Evolutionary conservation across 306 rosid species (phyloP).

Genomic region (Fagus crenata): DNA sequence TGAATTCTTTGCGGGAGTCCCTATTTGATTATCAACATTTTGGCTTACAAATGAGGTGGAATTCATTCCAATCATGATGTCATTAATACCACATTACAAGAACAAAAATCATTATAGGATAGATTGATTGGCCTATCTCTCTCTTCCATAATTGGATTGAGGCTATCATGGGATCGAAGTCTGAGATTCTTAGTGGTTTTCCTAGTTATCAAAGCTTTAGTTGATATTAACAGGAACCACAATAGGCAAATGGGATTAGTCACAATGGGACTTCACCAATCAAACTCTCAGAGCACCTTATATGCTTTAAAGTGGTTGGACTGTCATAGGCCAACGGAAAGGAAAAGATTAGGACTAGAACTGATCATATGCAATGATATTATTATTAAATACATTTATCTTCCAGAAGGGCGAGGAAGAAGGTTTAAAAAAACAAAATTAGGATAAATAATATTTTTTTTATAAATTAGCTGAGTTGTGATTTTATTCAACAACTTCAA

Average conservation of each 20-base stretch:
- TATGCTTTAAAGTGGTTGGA: background rate
- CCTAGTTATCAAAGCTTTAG: background rate
- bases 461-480: background rate
- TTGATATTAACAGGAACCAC: background rate
- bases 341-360: background rate
- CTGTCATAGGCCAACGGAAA: background rate
- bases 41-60: background rate
- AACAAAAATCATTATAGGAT: background rate
- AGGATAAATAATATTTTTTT: too few species aligned
- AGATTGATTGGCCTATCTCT: background rate
- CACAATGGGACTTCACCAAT: background rate
- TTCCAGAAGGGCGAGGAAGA: too few species aligned
- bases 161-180: background rate
- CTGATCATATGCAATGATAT: background rate
- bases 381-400: too few species aligned
- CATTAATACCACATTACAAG: background rate
- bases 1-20: background rate
- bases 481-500: background rate
- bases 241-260: background rate
- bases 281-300: background rate
- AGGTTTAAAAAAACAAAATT: too few species aligned
- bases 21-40: background rate
- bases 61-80: background rate
- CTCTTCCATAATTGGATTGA: background rate
- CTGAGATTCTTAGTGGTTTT: background rate